A percentile compares a stretch with the other conserved stretches of the same genome.
These are phyloP conservation scores for Colletotrichum higginsianum DNA, from an alignment of 2,329 filamentous ascomycete species.

Conservation along the genomic window DNA sequence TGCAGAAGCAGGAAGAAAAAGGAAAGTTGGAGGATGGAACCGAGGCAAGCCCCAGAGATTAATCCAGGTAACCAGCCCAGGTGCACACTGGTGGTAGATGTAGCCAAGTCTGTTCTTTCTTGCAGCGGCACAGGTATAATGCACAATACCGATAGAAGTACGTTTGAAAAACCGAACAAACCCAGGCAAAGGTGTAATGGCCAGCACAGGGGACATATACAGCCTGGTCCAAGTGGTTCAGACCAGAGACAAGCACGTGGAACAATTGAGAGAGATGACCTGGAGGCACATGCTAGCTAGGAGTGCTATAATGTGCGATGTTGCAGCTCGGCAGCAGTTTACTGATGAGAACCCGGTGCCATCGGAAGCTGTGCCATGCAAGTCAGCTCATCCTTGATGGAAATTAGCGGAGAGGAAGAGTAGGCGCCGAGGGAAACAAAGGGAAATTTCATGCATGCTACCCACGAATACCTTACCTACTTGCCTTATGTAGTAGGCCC, in stretches of 20 bases:
- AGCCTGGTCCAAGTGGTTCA: neutral
- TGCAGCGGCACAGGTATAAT: no score
- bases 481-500: neutral
- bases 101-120: no score
- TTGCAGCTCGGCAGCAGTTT: neutral
- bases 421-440: neutral
- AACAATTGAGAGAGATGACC: neutral
- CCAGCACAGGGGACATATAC: no score
- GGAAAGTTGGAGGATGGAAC: no score
- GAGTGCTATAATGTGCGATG: no score
- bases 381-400: neutral
- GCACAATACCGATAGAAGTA: no score
- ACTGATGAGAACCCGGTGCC: neutral
- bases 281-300: neutral
- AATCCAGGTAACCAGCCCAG: no score
- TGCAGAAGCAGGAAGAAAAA: neutral
- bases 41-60: neutral
- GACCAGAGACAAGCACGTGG: neutral
- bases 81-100: no score
- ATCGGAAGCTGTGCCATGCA: neutral
- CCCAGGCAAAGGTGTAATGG: no score
- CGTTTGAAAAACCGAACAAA: no score
- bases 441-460: neutral
- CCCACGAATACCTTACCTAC: no score
- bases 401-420: neutral